These are phyloP conservation scores for Ceratobasidium sp. DNA, from an alignment of 1,284 basidiomycete species.

Conservation along the genomic window DNA sequence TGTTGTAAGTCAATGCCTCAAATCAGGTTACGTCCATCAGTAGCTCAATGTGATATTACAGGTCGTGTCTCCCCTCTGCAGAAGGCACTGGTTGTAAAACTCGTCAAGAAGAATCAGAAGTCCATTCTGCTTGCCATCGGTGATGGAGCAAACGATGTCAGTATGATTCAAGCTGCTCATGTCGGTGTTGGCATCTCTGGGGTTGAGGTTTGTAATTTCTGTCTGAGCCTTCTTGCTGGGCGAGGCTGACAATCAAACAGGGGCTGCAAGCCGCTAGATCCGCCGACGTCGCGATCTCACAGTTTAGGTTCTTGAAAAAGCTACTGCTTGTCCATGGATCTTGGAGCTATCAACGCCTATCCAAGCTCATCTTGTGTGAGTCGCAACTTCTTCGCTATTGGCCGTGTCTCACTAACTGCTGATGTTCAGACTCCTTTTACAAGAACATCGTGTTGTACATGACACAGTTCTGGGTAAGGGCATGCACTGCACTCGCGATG, in stretches of 20 bases:
- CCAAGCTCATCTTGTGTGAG: slow-evolving; percentile 94
- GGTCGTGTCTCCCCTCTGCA: slow-evolving; percentile 97
- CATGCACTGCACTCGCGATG: not conserved
- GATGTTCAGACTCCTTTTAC: slow-evolving; percentile 84
- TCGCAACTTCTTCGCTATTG: slow-evolving; percentile 48
- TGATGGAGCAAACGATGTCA: slow-evolving; percentile 96
- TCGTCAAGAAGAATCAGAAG: slow-evolving; percentile 96
- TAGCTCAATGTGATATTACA: slow-evolving; percentile 51
- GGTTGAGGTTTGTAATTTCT: slow-evolving; percentile 73
- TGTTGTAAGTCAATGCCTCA: slow-evolving; percentile 75
- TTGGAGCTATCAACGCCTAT: slow-evolving; percentile 96
- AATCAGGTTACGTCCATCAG: not conserved
- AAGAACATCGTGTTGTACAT: slow-evolving; percentile 98
- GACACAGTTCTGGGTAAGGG: slow-evolving; percentile 93
- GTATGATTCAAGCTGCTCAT: slow-evolving; percentile 97
- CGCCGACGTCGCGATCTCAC: slow-evolving; percentile 96
- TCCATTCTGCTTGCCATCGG: slow-evolving; percentile 95
- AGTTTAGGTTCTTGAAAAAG: slow-evolving; percentile 98
- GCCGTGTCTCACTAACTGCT: not conserved
- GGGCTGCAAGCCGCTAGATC: slow-evolving; percentile 97
- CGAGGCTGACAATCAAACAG: slow-evolving; percentile 55
- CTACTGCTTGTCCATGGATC: slow-evolving; percentile 95
- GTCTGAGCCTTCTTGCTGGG: too few relatives aligned
- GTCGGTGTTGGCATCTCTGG: slow-evolving; percentile 99
- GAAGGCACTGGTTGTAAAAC: slow-evolving; percentile 97